Evolutionary conservation across 2,329 filamentous ascomycete species (phyloP).

Genomic region (Aspergillus sp.): DNA sequence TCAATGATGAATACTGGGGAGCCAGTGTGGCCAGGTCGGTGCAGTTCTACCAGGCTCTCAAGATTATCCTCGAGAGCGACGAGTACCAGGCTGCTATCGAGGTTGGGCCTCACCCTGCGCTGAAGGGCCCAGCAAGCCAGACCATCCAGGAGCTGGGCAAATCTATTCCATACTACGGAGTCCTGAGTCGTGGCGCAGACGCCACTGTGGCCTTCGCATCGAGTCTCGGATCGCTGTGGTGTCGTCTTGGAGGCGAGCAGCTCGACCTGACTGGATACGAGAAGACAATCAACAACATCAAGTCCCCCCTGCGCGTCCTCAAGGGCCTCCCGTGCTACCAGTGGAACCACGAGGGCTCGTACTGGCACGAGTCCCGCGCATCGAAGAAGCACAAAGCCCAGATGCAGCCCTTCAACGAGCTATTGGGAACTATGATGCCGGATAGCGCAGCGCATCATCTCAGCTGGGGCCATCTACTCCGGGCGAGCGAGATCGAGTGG

Average conservation of each 20-base stretch:
- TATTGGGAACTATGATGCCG: not conserved
- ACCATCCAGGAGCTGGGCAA: not conserved
- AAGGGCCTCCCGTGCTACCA: not conserved
- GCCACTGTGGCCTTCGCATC: not conserved
- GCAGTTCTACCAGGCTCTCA: constrained; percentile 23
- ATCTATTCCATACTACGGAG: not conserved
- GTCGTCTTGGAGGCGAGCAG: not conserved
- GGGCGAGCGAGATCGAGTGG: not conserved
- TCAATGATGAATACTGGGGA: constrained; percentile 24
- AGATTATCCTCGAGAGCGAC: constrained; percentile 9
- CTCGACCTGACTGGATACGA: not conserved
- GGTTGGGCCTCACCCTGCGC: not conserved
- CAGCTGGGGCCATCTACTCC: not conserved
- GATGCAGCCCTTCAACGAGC: not conserved
- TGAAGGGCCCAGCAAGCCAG: not conserved
- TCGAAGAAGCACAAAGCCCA: not conserved
- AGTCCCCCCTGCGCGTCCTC: not conserved
- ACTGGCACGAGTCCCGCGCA: not conserved
- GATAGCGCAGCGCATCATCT: not conserved
- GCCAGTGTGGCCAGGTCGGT: constrained; percentile 28
- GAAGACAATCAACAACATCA: not conserved
- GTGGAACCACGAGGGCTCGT: not conserved
- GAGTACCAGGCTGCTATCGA: constrained; percentile 15
- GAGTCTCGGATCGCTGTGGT: not conserved
- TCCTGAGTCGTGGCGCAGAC: not conserved